phyloP scores from a whole-genome alignment of 2,329 filamentous ascomycete genomes.

The Harringtonia aguacate region DNA sequence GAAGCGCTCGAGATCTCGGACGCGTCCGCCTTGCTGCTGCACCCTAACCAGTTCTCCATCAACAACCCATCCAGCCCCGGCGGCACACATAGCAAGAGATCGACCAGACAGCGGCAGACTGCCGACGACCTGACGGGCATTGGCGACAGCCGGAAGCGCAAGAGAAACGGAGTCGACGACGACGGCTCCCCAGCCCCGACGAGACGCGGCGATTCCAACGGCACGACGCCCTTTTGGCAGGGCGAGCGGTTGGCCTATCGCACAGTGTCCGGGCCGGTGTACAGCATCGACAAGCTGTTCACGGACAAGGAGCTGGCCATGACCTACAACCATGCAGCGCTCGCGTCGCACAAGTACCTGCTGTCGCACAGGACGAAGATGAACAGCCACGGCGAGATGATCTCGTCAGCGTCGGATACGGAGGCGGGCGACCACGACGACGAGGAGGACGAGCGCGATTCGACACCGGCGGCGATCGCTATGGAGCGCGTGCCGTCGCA shows the following conservation, averaged over 20 bases:
- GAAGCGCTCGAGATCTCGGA: slow-evolving; percentile 59
- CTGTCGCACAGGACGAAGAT: slow-evolving; percentile 43
- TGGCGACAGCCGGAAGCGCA: slow-evolving; percentile 50
- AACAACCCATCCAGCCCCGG: slow-evolving; percentile 54
- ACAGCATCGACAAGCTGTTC: slow-evolving; percentile 60
- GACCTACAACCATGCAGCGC: slow-evolving; percentile 51
- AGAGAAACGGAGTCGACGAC: slow-evolving; percentile 44
- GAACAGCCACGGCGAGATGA: slow-evolving; percentile 36
- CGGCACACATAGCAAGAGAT: slow-evolving; percentile 51
- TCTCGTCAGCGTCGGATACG: slow-evolving; percentile 40
- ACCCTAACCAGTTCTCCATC: slow-evolving; percentile 58
- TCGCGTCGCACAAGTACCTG: slow-evolving; percentile 52
- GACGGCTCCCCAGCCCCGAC: slow-evolving; percentile 52
- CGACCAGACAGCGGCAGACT: slow-evolving; percentile 50
- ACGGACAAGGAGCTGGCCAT: slow-evolving; percentile 59
- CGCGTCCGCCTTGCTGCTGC: slow-evolving; percentile 52
- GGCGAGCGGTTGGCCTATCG: slow-evolving; percentile 45
- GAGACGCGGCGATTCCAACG: slow-evolving; percentile 45
- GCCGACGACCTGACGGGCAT: slow-evolving; percentile 47
- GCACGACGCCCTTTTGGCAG: slow-evolving; percentile 52
- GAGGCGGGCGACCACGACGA: slow-evolving; percentile 42
- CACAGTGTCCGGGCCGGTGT: slow-evolving; percentile 48
- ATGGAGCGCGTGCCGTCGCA: slow-evolving; percentile 58
- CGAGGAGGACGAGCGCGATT: slow-evolving; percentile 35
- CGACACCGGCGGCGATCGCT: slow-evolving; percentile 16